Evolutionary conservation across 2,329 filamentous ascomycete species (phyloP), one percentile per base, ranked within the genome.

Genomic region (Lecanicillium sp.): DNA sequence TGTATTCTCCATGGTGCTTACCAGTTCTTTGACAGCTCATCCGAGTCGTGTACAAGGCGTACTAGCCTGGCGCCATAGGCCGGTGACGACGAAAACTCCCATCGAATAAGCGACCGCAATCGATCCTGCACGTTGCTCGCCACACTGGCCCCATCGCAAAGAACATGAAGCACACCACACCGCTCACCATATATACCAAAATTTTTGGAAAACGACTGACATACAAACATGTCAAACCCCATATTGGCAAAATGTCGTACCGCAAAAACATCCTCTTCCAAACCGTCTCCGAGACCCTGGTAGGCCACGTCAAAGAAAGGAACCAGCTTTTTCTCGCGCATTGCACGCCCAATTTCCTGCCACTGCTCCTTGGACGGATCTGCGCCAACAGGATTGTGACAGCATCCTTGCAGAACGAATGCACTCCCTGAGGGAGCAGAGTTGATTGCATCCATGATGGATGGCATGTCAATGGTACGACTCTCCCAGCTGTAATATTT

Each of bases 331-430:
- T 54, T 22, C 45, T 37, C 38, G 54, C 41, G 42, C 50, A 56
- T 2, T 61, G n/a, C 13, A 53, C 45, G 2, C 55, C 22, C 57
- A 15, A 64, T 44, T 1, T 29, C 15, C 19, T 43, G 35, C 61
- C 60, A 64, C 43, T 64, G 57, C 4, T 55, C 52, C 27, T 44
- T 47, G 1, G 51, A 48, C 1, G 51, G 54, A 39, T 65, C 61
- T 2, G 57, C 33, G 7, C 62, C 62, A 0, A 59, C 63, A 2
- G 60, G 61, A 32, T 65, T 64, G 37, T 65, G 62, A 15, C 56
- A 56, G 33, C 56, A 63, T 4, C 54, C 57, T 29, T 64, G 61
- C 5, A 64, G 47, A 5, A 64, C 35, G n/a, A 63, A 41, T 12
- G 60, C 49, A 31, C 60, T 57, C 11, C 54, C 54, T 5, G 42